phyloP scores from a whole-genome alignment of 2,329 filamentous ascomycete species.

The Stagonosporopsis chrysanthemi region DNA sequence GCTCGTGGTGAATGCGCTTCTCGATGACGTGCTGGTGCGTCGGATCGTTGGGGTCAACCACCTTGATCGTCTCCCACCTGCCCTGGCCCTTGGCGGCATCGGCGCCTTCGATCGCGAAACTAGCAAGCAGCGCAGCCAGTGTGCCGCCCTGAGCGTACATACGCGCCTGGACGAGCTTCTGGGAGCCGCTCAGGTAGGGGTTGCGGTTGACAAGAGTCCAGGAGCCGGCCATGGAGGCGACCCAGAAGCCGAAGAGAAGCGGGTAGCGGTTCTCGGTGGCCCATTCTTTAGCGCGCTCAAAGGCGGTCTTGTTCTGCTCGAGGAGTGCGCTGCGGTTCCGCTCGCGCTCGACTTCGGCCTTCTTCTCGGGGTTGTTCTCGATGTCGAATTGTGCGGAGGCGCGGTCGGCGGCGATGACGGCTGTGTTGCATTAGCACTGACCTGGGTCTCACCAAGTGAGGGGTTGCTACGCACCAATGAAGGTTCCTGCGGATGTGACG shows the following conservation, averaged over 20 bases:
- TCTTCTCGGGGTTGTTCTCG: conserved; percentile 66
- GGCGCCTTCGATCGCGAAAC: conserved; percentile 79
- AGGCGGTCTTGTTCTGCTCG: conserved; percentile 62
- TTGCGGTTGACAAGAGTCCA: conserved; percentile 80
- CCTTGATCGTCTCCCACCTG: conserved; percentile 84
- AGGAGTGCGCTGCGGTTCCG: conserved; percentile 49
- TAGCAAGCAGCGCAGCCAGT: conserved; percentile 81
- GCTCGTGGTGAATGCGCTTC: conserved; percentile 86
- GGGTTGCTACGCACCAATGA: conserved; percentile 63
- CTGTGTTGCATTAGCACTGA: conserved; percentile 30
- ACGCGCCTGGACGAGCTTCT: conserved; percentile 94
- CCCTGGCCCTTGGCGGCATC: conserved; percentile 80
- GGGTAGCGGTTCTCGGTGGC: conserved; percentile 82
- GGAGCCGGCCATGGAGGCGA: conserved; percentile 78
- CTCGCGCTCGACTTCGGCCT: conserved; percentile 40
- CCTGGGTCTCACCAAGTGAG: not conserved
- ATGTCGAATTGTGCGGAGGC: conserved; percentile 75
- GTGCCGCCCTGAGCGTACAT: conserved; percentile 93
- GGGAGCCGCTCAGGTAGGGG: conserved; percentile 73
- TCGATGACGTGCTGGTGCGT: conserved; percentile 84
- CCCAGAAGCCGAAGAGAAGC: conserved; percentile 83
- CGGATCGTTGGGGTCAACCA: conserved; percentile 81
- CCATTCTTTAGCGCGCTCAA: conserved; percentile 73
- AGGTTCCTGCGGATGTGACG: conserved; percentile 80
- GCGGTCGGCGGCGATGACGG: conserved; percentile 83